phyloP scores from a whole-genome alignment of 192 early-diverging fungal species.

The Helicostylum pulchrum region DNA sequence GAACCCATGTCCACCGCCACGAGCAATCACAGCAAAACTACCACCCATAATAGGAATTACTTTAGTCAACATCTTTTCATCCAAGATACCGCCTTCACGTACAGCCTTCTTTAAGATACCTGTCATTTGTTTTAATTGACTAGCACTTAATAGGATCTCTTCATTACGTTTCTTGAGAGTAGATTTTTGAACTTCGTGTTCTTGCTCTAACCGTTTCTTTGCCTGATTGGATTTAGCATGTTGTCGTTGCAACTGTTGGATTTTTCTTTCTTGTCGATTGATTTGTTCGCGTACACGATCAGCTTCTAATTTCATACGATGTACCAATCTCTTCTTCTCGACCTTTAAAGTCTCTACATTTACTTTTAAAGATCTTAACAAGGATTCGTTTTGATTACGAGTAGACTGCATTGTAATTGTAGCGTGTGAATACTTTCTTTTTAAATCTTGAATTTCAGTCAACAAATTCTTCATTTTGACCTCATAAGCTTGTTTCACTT shows the following conservation, averaged over 20 bases:
- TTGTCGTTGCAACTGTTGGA: conserved; percentile 54
- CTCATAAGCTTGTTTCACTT: conserved; percentile 40
- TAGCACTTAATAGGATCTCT: conserved; percentile 41
- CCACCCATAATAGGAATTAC: conserved; percentile 35
- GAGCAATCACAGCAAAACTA: conserved; percentile 36
- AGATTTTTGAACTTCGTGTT: conserved; percentile 50
- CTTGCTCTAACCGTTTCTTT: conserved; percentile 50
- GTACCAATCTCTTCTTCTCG: conserved; percentile 75
- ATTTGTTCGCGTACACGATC: conserved; percentile 59
- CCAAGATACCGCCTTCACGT: conserved; percentile 33
- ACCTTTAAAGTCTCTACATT: conserved; percentile 70
- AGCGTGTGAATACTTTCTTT: conserved; percentile 54
- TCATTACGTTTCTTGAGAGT: conserved; percentile 56
- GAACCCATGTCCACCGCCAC: conserved; percentile 27
- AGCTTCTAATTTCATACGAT: conserved; percentile 68
- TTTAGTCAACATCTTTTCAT: conserved; percentile 27
- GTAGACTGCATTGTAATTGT: conserved; percentile 46
- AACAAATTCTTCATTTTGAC: conserved; percentile 55
- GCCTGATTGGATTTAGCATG: conserved; percentile 50
- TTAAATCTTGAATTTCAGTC: conserved; percentile 49
- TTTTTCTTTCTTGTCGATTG: conserved; percentile 52
- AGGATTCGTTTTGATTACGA: conserved; percentile 53
- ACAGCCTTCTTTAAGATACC: conserved; percentile 46
- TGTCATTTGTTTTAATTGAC: conserved; percentile 47
- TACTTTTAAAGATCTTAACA: conserved; percentile 58